Base-by-base conservation (phyloP, 2,329 filamentous ascomycete genomes). In the Pseudocercospora pini-densiflorae region DNA sequence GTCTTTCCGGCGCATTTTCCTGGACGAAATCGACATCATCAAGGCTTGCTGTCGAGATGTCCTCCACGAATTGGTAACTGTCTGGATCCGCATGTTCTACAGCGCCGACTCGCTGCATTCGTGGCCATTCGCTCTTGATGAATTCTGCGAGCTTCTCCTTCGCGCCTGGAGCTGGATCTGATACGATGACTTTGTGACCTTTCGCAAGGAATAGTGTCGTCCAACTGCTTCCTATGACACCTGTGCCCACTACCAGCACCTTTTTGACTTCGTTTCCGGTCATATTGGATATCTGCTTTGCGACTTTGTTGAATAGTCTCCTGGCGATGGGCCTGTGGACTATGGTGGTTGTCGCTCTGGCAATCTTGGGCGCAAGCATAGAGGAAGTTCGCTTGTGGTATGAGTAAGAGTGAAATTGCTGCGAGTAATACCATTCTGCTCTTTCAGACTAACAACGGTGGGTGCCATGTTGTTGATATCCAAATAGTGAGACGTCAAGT, bases 211-310 rank as follows among this genome's bases (percentile, higher is more conserved):
- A 81, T 0, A 81, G 72, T 9, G 77, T 78, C 1, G 80, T 78
- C 81, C 81, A 83, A 10, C 77, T 79, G 19, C 79, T 77, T 16
- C 79, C 80, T 19, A 81, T 81, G 14, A 77, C 74, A 5, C 80
- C 79, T 29, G 74, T 77, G 9, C 79, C 79, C 49, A 81, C 76
- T 4, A 81, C 72, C 54, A 72, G 72, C n/a, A 78, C 70, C 6
- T 70, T 74, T 29, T 72, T 55, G 51, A 55, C 16, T 5, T 72
- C 67, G 68, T 47, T 8, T 29, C 16, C 21, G 51, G 62, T 36
- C 61, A 67, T 66, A 16, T 9, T 60, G 10, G 23, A 9, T 24
- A 21, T 29, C 8, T 55, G 51, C 7, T 55, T 33, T 55, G 27
- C 51, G 51, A 29, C 24, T 24, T n/a, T 61, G 6, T 61, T 12